phyloP scores from a whole-genome alignment of 2,329 filamentous ascomycete species.

The Phaeosphaeriaceae sp. region DNA sequence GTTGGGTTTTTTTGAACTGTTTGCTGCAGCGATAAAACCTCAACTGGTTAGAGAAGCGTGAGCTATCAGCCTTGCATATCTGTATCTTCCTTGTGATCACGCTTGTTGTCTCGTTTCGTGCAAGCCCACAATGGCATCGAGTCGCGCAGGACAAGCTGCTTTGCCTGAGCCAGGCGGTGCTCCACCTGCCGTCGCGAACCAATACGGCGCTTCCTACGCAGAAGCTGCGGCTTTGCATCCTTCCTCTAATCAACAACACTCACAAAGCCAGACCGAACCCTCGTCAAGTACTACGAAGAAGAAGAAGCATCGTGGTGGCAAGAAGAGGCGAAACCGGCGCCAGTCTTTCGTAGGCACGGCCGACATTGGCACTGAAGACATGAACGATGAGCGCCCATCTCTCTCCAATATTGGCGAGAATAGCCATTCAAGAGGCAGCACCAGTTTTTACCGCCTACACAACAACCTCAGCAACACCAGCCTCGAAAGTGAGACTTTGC shows the following conservation, averaged over 20 bases:
- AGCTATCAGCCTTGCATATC: no score
- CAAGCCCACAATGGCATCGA: neutral
- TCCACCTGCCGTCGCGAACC: constrained; percentile 22
- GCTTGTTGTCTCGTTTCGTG: neutral
- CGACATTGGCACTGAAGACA: constrained; percentile 61
- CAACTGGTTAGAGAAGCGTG: no score
- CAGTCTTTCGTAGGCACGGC: constrained; percentile 74
- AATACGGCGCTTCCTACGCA: constrained; percentile 19
- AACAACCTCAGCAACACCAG: constrained; percentile 79
- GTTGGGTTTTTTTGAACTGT: no score
- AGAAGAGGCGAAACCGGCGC: constrained; percentile 76
- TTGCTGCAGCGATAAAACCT: no score
- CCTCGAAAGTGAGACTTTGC: constrained; percentile 83
- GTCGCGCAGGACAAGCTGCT: constrained; percentile 4
- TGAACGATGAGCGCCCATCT: constrained; percentile 60
- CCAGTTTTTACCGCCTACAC: constrained; percentile 61
- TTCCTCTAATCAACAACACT: constrained; percentile 5
- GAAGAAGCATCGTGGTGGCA: constrained; percentile 76
- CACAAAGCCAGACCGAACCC: constrained; percentile 9
- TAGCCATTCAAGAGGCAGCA: constrained; percentile 45
- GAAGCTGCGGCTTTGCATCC: constrained; percentile 19
- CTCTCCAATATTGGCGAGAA: constrained; percentile 46
- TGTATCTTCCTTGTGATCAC: neutral
- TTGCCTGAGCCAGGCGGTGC: constrained; percentile 4
- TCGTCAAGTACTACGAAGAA: constrained; percentile 52